Evolutionary conservation across 805 yeast species (phyloP), one percentile per base, ranked within the genome.

Genomic region (Saccharomycopsis schoenii): DNA sequence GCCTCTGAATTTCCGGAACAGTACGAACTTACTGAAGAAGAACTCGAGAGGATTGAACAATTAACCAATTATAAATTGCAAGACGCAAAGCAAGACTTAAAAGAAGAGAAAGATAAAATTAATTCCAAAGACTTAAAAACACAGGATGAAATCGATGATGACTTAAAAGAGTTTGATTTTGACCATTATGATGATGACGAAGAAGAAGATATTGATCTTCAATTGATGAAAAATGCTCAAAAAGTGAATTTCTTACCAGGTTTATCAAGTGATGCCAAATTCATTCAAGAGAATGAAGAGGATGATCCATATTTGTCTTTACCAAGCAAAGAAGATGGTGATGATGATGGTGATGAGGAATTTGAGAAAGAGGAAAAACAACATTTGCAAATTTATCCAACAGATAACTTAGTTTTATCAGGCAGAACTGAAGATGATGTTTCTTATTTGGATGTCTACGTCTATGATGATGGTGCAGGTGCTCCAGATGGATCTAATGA

Each of bases 361-460:
- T 97, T 90, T 14, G 69, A 71, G 2, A 80, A 80, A 55, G 96
- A 91, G 72, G 97, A 89, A 65, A 86, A 86, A 68, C 81, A 84
- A 65, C 97, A 93, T 71, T 77, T 85, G 68, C 97, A 89, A 70
- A 84, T 94, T 50, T 85, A 87, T 68, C 93, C 96, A 56, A 85
- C 94, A 1, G 99, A 94, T 73, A 94, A 90, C 71, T 74, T 94
- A 76, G 81, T 94, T 37, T 79, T 94, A 66, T 91, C 97, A 9
- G 86, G 97, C 1, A 85, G 97, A 76, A 94, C 99, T 2, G 98
- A 94, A 71, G 99, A 94, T 72, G 97, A 93, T 57, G 79, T 94
- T 55, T 90, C 97, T 6, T 88, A 86, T 70, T 77, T 94, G 69
- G 98, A 94, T 69, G 96, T 93, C 2, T 93, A 93, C 69, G 88